Conservation (phyloP, 2,329 filamentous ascomycete species). For the Coniochaeta ligniaria region DNA sequence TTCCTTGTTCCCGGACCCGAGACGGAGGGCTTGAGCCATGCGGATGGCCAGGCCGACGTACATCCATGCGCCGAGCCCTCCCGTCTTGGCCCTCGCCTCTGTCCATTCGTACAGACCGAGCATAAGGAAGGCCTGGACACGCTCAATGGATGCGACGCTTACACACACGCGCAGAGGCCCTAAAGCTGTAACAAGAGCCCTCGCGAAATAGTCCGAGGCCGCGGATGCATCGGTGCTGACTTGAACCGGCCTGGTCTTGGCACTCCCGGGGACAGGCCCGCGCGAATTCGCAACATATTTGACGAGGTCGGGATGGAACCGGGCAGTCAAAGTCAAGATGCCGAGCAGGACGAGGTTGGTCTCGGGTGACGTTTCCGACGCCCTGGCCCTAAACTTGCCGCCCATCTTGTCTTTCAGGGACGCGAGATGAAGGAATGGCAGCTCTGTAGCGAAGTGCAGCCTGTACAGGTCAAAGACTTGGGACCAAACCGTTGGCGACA, state of each 20-base stretch:
- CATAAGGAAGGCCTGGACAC: slow-evolving; percentile 63
- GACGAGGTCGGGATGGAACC: slow-evolving; percentile 57
- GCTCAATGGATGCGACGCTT: slow-evolving; percentile 49
- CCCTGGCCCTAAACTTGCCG: slow-evolving; percentile 28
- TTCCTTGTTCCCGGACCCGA: slow-evolving; percentile 48
- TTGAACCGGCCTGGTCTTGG: slow-evolving; percentile 25
- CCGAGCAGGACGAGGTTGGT: slow-evolving; percentile 55
- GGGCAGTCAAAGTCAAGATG: slow-evolving; percentile 61
- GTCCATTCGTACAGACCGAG: slow-evolving; percentile 67
- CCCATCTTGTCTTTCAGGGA: slow-evolving; percentile 49
- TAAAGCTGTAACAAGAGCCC: slow-evolving; percentile 45
- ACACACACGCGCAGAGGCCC: slow-evolving; percentile 39
- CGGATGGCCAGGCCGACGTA: slow-evolving; percentile 58
- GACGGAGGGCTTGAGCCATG: slow-evolving; percentile 53
- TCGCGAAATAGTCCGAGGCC: slow-evolving; percentile 59
- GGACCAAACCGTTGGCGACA: slow-evolving; percentile 60
- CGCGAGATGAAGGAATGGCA: slow-evolving; percentile 63
- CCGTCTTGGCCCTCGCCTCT: slow-evolving; percentile 40
- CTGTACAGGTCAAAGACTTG: slow-evolving; percentile 65
- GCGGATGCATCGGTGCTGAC: slow-evolving; percentile 40
- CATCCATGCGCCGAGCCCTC: slow-evolving; percentile 57
- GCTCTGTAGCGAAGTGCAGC: slow-evolving; percentile 63
- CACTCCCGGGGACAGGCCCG: slow-evolving; percentile 16
- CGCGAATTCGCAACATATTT: slow-evolving; percentile 38
- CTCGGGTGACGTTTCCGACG: slow-evolving; percentile 33